phyloP scores from a whole-genome alignment of 2,329 filamentous ascomycete species.

The Colletotrichum sp. region DNA sequence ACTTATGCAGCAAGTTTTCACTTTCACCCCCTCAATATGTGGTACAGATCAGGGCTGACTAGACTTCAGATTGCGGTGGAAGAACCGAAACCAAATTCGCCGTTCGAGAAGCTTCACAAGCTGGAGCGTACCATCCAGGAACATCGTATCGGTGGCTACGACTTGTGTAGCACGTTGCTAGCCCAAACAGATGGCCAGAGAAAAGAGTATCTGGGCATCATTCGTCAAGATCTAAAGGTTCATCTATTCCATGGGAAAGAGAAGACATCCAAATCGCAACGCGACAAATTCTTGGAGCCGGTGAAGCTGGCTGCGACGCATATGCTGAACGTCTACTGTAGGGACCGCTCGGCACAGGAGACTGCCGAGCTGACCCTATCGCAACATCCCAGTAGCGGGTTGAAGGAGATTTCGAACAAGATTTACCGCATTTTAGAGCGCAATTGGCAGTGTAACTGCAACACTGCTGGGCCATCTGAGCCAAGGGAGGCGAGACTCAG shows the following conservation, averaged over 20 bases:
- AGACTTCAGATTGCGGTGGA: fast-evolving
- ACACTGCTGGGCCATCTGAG: neutral
- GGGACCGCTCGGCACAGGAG: neutral
- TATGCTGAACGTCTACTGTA: neutral
- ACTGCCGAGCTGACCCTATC: neutral
- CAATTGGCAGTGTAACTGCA: neutral
- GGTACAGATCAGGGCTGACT: fast-evolving
- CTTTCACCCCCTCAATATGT: fast-evolving
- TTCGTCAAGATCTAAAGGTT: neutral
- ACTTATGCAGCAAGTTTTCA: neutral
- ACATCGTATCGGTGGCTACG: neutral
- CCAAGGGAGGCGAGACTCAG: neutral
- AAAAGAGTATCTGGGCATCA: fast-evolving
- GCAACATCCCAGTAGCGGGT: neutral
- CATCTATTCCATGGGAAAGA: neutral
- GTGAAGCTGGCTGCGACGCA: neutral
- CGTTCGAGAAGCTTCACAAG: neutral
- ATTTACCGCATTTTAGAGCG: neutral
- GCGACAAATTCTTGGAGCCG: neutral
- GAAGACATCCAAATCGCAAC: neutral
- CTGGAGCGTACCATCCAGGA: neutral
- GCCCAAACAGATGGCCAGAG: neutral
- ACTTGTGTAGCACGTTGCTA: fast-evolving
- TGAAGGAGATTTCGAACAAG: neutral
- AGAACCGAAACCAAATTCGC: fast-evolving